Percentiles rank a stretch among this genome's conserved stretches.
These are phyloP conservation scores for Chaetomium olivaceum DNA, from an alignment of 2,329 filamentous ascomycete genomes.

Conservation along the genomic window DNA sequence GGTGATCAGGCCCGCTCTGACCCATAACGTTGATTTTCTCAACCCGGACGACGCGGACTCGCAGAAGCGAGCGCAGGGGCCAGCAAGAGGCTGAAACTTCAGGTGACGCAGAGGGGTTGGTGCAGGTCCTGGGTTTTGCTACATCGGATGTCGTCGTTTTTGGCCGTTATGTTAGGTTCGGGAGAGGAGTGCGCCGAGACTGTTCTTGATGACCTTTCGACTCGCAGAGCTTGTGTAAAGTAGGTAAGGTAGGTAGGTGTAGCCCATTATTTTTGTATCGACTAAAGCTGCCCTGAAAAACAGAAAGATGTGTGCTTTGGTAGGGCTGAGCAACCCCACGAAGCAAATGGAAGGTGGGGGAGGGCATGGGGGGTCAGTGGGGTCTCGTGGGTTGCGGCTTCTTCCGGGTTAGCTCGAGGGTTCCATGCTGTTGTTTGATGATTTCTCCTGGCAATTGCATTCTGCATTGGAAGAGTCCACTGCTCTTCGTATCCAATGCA, in stretches of 20 bases:
- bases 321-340: not conserved
- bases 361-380: not conserved
- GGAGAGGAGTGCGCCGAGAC: not conserved
- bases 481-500: not conserved
- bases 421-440: not conserved
- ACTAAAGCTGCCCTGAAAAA: not conserved
- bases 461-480: not conserved
- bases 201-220: not conserved
- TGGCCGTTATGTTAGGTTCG: not conserved
- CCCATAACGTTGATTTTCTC: constrained; percentile 9
- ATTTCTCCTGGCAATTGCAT: constrained; percentile 8
- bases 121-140: not conserved
- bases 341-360: not conserved
- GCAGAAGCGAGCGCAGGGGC: constrained; percentile 25
- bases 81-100: constrained; percentile 29
- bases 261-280: not conserved
- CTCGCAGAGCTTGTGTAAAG: no score
- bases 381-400: not conserved
- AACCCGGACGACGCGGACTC: not conserved
- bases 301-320: not conserved
- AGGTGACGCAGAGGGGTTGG: constrained; percentile 19
- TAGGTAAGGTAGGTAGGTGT: no score
- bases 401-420: constrained; percentile 1
- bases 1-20: constrained; percentile 32
- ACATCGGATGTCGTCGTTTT: not conserved